These are phyloP conservation scores for Prunus yedoensis DNA, from an alignment of 331 rosid species.

Conservation along the genomic window DNA sequence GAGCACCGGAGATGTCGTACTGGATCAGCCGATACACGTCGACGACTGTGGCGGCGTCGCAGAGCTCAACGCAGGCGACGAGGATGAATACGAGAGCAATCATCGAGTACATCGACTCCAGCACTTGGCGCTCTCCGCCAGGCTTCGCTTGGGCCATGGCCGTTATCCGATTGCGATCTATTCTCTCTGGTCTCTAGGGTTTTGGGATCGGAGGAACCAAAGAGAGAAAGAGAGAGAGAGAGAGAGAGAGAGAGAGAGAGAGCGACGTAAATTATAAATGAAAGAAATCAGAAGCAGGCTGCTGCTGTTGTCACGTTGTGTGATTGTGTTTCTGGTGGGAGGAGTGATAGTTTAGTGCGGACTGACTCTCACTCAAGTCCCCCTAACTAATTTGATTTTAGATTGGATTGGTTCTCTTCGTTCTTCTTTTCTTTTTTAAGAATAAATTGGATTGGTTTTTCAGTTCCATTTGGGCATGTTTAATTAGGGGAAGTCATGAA, in stretches of 20 bases:
- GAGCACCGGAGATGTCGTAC: slow-evolving; percentile 83
- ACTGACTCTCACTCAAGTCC: neutral
- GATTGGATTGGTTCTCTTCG: neutral
- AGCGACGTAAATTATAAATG: neutral
- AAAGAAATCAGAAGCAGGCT: neutral
- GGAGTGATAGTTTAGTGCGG: neutral
- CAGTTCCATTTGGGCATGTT: no score
- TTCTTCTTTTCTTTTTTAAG: no score
- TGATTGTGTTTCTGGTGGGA: neutral
- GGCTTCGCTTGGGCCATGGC: slow-evolving; percentile 43
- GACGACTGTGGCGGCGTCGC: slow-evolving; percentile 95
- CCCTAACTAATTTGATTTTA: neutral
- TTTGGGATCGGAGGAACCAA: slow-evolving; percentile 11
- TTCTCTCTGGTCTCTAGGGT: slow-evolving; percentile 15
- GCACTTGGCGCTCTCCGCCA: slow-evolving; percentile 50
- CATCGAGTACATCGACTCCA: slow-evolving; percentile 71
- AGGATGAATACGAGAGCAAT: slow-evolving; percentile 71
- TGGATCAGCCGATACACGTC: slow-evolving; percentile 95
- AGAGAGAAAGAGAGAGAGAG: neutral
- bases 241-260: neutral
- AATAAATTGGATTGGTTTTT: no score
- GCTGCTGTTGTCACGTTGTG: neutral
- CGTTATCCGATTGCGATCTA: neutral
- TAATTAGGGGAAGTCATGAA: no score
- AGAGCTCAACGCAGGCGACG: slow-evolving; percentile 84